Evolutionary conservation across 352 stramenopile species (phyloP).

Genomic region (Phytophthora constricta): DNA sequence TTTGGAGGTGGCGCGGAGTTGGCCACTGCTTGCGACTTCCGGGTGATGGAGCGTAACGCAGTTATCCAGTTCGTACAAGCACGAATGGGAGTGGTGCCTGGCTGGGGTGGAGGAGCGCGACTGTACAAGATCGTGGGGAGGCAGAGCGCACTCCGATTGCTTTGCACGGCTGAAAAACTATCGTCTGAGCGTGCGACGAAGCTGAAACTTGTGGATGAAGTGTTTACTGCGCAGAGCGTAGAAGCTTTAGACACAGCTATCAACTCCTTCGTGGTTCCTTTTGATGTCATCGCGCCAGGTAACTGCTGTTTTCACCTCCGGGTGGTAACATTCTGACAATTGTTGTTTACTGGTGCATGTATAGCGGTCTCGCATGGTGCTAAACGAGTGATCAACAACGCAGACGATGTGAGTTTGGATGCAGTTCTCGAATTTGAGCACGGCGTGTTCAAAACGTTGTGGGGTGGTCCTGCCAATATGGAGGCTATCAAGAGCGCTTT

Average conservation of each 20-base stretch:
- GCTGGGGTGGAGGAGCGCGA: constrained; percentile 81
- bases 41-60: constrained; percentile 61
- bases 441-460: constrained; percentile 70
- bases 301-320: background rate
- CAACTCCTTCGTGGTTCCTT: constrained; percentile 60
- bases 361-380: constrained; percentile 73
- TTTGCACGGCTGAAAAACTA: constrained; percentile 76
- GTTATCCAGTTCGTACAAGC: constrained; percentile 88
- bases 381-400: constrained; percentile 75
- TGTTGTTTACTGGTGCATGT: constrained; percentile 9
- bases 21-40: constrained; percentile 84
- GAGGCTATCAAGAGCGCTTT: constrained; percentile 61
- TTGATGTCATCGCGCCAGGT: constrained; percentile 64
- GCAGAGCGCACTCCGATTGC: constrained; percentile 70
- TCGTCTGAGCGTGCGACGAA: constrained; percentile 46
- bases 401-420: constrained; percentile 73
- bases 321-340: background rate
- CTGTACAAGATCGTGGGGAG: constrained; percentile 82
- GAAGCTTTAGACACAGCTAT: constrained; percentile 25
- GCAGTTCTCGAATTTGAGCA: constrained; percentile 69
- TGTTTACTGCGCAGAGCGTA: background rate
- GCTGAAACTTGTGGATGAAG: constrained; percentile 74
- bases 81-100: constrained; percentile 82
- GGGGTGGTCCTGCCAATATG: constrained; percentile 79
- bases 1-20: constrained; percentile 88